Evolutionary conservation across 805 yeast genomes (phyloP).

Genomic region (Pichia paraexigua): DNA sequence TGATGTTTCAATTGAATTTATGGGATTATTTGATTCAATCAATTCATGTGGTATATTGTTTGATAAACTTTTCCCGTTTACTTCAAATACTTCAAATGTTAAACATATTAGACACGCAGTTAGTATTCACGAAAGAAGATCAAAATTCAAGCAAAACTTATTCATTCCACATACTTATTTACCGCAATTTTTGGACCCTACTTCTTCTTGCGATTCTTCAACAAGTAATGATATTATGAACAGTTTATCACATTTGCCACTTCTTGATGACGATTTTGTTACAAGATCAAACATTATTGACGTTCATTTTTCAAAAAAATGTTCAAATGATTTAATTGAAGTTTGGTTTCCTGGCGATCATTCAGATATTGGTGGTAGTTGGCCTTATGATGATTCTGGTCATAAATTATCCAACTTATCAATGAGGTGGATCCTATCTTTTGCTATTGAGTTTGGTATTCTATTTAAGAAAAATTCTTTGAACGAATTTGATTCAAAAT

Average conservation of each 20-base stretch:
- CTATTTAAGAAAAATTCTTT: constrained; percentile 35
- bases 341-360: constrained; percentile 67
- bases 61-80: constrained; percentile 51
- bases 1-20: constrained; percentile 40
- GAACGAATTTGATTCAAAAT: constrained; percentile 32
- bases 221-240: neutral
- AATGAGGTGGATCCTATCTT: constrained; percentile 53
- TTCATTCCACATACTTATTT: constrained; percentile 37
- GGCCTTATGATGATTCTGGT: constrained; percentile 40
- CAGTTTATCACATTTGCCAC: neutral
- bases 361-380: constrained; percentile 64
- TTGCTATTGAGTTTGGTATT: constrained; percentile 45
- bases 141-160: constrained; percentile 51
- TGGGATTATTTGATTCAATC: constrained; percentile 66
- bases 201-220: constrained; percentile 7
- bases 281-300: constrained; percentile 18
- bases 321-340: constrained; percentile 37
- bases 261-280: constrained; percentile 3
- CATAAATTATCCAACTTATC: constrained; percentile 42
- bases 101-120: constrained; percentile 60
- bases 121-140: constrained; percentile 58
- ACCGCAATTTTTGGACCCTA: constrained; percentile 18
- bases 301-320: neutral
- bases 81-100: constrained; percentile 43
- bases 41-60: constrained; percentile 56